Conservation (phyloP, 163 green algal species). For the Chlorella variabilis region DNA sequence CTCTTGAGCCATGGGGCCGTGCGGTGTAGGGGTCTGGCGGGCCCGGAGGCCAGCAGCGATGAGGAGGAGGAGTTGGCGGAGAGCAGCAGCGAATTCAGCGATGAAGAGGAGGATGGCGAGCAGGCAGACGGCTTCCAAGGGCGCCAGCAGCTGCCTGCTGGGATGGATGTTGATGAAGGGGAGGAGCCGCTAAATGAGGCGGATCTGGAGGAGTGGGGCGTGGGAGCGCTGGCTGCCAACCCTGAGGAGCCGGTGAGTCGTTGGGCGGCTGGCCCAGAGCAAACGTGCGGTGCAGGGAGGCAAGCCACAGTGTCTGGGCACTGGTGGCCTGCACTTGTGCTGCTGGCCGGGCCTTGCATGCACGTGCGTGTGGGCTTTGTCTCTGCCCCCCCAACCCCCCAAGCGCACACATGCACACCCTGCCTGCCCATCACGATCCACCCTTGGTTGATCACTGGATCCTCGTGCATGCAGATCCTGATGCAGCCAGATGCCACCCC, state of each 20-base stretch:
- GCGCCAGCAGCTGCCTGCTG: neutral
- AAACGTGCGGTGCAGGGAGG: no score
- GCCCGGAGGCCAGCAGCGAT: conserved; percentile 38
- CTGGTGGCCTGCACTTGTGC: no score
- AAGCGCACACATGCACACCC: no score
- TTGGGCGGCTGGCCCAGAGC: conserved; percentile 47
- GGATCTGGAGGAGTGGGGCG: conserved; percentile 68
- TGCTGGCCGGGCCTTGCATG: no score
- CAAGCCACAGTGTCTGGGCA: no score
- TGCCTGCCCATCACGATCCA: no score
- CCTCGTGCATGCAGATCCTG: conserved; percentile 35
- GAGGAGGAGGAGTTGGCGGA: conserved; percentile 37
- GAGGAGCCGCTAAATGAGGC: conserved; percentile 9
- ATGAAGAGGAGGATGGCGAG: conserved; percentile 42
- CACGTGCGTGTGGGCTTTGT: no score
- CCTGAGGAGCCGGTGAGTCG: conserved; percentile 66
- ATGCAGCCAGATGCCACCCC: conserved; percentile 64
- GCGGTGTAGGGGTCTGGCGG: conserved; percentile 38
- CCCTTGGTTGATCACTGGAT: no score
- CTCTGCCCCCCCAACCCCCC: no score
- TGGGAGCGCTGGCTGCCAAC: conserved; percentile 81
- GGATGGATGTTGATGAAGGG: neutral
- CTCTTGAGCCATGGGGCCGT: no score
- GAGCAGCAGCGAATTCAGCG: conserved; percentile 35
- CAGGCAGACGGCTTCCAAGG: neutral